Base-by-base conservation (phyloP, 306 rosid genomes). In the Heteromeles arbutifolia region DNA sequence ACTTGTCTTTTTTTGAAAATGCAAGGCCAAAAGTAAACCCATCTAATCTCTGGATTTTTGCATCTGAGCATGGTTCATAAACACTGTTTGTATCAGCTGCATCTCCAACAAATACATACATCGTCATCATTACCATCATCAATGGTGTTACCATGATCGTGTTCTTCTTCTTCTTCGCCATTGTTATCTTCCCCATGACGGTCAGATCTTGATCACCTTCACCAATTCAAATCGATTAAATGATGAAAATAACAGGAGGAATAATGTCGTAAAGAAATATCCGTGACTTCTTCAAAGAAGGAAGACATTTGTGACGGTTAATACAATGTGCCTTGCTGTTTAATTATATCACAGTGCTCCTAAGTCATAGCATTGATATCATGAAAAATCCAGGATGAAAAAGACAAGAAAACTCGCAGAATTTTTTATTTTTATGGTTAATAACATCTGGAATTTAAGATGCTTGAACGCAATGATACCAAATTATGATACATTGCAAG, bases 11-110 rank as follows among this genome's bases (percentile, higher is more conserved):
- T 4, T 73, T 58, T 0, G 97, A 85, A 77, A 95, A 84, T 11
- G 88, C 97, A 75, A 92, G 79, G 3, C 96, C 97, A 64, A 92
- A 88, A 14, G 89, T 90, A 78, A 92, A 92, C 11, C 98, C 97
- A 62, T 90, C 97, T 14, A 59, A 79, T 83, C 54, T 92, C 85
- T 83, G 92, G 67, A 95, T 79, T 75, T 82, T 81, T 52, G 93
- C 77, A 87, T 95, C 98, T 21, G 67, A 73, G 81, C 97, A 95
- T 4, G 97, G 98, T 87, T 88, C 86, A 69, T 72, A 90, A 19
- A 90, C 87, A 69, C 83, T 65, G 44, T 95, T 95, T 80, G 88
- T 84, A 79, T 92, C 91, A 3, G 71, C 74, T 28, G 84, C 88
- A 70, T 84, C 91, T 50, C 53, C 86, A 57, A 58, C 84, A 68